Percentiles rank a stretch among this genome's conserved stretches.
These are phyloP conservation scores for Rhytidiadelphus loreus DNA, from an alignment of 225 moss, liverwort and hornwort genomes.

Conservation along the genomic window DNA sequence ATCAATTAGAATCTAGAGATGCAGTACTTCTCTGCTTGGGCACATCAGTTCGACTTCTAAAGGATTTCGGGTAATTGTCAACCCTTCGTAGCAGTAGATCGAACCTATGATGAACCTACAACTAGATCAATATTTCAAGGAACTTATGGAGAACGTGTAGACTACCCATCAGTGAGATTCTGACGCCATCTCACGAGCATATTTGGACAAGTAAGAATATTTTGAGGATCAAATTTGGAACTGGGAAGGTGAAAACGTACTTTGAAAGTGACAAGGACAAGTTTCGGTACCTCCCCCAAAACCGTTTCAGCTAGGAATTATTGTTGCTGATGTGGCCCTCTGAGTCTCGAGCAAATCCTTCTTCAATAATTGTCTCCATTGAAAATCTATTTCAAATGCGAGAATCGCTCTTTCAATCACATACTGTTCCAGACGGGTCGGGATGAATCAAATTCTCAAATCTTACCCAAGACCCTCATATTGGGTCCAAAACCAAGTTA, in stretches of 20 bases:
- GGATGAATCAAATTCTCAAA: background rate
- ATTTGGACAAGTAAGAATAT: background rate
- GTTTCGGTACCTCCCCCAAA: background rate
- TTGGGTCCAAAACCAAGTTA: background rate
- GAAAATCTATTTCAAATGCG: background rate
- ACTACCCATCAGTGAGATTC: background rate
- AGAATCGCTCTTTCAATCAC: background rate
- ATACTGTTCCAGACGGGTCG: background rate
- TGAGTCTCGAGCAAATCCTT: background rate
- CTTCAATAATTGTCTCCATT: background rate
- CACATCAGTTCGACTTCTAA: background rate
- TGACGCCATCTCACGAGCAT: background rate
- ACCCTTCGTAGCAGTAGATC: background rate
- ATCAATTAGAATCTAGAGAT: background rate
- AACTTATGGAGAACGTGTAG: background rate
- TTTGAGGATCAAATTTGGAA: background rate
- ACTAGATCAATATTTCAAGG: background rate
- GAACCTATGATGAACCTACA: background rate
- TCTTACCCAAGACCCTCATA: background rate
- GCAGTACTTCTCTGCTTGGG: background rate
- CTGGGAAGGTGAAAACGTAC: background rate
- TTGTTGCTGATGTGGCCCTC: background rate
- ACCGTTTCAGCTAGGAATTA: background rate
- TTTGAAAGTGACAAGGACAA: background rate
- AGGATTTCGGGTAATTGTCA: background rate